Evolutionary conservation across 768 basidiomycete species (phyloP), one percentile per base, ranked within the genome.

Genomic region (Lactarius deliciosus): DNA sequence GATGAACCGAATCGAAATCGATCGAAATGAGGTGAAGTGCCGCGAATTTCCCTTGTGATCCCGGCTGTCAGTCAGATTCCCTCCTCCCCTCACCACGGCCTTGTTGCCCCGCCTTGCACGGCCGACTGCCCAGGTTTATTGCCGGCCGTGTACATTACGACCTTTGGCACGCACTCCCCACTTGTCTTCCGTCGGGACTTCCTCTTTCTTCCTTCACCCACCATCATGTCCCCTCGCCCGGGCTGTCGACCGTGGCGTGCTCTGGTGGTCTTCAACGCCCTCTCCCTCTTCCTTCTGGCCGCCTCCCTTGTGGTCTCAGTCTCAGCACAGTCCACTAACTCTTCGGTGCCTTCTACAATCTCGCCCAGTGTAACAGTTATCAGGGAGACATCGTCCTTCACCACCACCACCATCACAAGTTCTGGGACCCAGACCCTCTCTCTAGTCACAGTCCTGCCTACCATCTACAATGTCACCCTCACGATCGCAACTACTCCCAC

Each of bases 381-480:
- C 18, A 86, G 84, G 18, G 79, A 79, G 65, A 83, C 84, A 47
- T 77, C 81, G 72, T 83, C 83, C 5, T 65, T 84, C 60, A 81
- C 86, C 38, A 78, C 79, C 43, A 76, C 83, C 68, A 77, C 79
- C 63, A 77, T 64, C 47, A 6, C 32, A 16, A 63, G 78, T 54
- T 80, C 83, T 6, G 85, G 82, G 22, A 80, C 76, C 64, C 82
- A 81, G 70, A 77, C 79, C 66, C 78, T 83, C 43, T 75, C 83
- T 38, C 64, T 87, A 62, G 79, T 84, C 61, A 83, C 85, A 34
- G 79, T 83, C 38, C 70, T 90, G 58, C 84, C 89, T n/a, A 84
- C 83, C 53, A 75, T 82, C 63, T 81, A 84, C 74, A 87, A 89
- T 77, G 85, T 85, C 67, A 89, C 87, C 60, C 76, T 81, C 63